Evolutionary conservation across 768 basidiomycete genomes (phyloP), one percentile per base, ranked within the genome.

Genomic region (Exidia glandulosa): DNA sequence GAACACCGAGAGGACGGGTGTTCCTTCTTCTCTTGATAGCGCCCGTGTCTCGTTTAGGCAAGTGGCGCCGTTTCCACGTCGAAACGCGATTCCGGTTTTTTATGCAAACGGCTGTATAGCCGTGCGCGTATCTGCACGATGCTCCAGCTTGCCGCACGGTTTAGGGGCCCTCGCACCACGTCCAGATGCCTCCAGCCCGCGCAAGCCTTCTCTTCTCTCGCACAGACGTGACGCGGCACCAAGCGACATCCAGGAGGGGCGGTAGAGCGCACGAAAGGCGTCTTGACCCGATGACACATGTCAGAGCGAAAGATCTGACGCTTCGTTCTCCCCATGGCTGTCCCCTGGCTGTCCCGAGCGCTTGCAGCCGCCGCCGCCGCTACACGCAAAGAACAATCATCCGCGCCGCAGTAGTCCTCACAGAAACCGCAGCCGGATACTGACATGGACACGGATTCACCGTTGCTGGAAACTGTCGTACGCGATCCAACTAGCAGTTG

Each of bases 121-220:
- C 34, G 29, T 34, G 56, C 13, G 56, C 32, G 7, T 6, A 2
- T 33, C 55, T 25, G 32, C 31, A 14, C 23, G 27, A 27, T 32
- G 14, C 33, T 60, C 27, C 59, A 60, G 41, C 59, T 60, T 14
- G 31, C 56, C 12, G 59, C 59, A 33, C 33, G 32, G 36, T 54
- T 52, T 23, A 45, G 56, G 27, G 50, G 29, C 10, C 59, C 59
- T 32, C 27, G 13, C 52, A 47, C 41, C 58, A 29, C 37, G 58
- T 9, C 58, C 58, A n/a, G 59, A 60, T 34, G 59, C 56, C 34
- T 54, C 59, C 12, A 52, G 54, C 50, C 59, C 59, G 16, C 59
- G 59, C 34, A n/a, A 32, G 9, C 50, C 50, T 54, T 27, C 50
- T 54, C 50, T 23, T 6, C 50, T 37, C 10, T 29, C 30, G 27